Evolutionary conservation across 176 grass and related monocot species (phyloP), one percentile per base, ranked within the genome.

Genomic region (Triticum dicoccoides): DNA sequence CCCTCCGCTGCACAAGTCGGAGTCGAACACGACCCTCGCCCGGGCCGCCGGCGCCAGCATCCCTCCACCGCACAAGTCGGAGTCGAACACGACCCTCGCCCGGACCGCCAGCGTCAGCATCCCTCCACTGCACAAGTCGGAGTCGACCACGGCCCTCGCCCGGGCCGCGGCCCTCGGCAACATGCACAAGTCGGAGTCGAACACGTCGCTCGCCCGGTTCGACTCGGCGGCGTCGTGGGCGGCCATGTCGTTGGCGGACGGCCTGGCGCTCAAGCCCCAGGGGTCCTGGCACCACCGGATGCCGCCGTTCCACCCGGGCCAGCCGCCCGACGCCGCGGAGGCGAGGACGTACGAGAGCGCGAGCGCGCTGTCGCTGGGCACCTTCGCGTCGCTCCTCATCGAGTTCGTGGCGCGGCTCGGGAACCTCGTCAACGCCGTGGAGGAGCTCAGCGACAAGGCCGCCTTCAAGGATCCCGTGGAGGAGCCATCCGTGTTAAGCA

Each of bases 311-410:
- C 76, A 69, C 44, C 68, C 74, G 39, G 90, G 79, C 67, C 33
- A 78, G 42, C 49, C 83, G 29, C 76, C 61, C 25, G 85, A 69
- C 61, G 78, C 27, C 41, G 73, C 78, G 29, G 91, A 92, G 58
- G 84, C 88, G 41, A 89, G 70, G 92, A 90, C 87, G 23, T 94
- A 98, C 34, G 93, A 92, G 80, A 98, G 97, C 83, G 92, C 97
- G 12, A 94, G 97, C 73, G 90, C 96, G 68, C 49, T 96, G 90
- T 94, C 92, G 11, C 84, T 98, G 78, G 96, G 90, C n/a, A 92
- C 96, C 8, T 98, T 96, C 51, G 86, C 94, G 20, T 98, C 97
- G 11, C 97, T 96, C 21, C 93, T 98, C 80, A 92, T 96, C 47
- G 94, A 98, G 76, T 94, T 96, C 61, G 97, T 96, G 27, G 94